These are phyloP conservation scores for Trichoderma koningiopsis DNA, from an alignment of 2,329 filamentous ascomycete genomes.

Conservation along the genomic window DNA sequence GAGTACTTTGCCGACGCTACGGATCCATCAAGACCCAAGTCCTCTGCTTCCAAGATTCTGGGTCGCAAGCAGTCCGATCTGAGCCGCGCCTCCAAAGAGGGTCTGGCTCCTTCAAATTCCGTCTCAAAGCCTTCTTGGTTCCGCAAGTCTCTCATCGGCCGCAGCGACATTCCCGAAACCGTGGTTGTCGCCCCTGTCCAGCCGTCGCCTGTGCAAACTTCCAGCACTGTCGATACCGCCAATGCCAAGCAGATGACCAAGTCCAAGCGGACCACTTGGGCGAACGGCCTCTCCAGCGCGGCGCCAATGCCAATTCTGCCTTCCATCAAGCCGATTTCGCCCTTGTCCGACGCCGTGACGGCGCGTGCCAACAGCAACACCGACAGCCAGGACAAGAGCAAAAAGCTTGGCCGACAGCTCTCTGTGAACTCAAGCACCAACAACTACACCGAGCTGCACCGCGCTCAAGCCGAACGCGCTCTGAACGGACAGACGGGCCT, in stretches of 20 bases:
- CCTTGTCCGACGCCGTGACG: constrained; percentile 90
- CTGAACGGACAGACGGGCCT: constrained; percentile 79
- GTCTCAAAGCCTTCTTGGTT: constrained; percentile 95
- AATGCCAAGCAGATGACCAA: constrained; percentile 48
- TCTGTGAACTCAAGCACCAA: constrained; percentile 91
- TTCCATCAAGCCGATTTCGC: constrained; percentile 91
- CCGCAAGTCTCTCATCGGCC: constrained; percentile 86
- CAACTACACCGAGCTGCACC: constrained; percentile 86
- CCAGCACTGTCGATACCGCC: constrained; percentile 45
- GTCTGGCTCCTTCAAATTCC: constrained; percentile 55
- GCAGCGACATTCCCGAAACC: constrained; percentile 69
- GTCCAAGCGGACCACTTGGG: constrained; percentile 90
- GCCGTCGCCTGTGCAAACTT: constrained; percentile 46
- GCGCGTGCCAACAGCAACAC: constrained; percentile 81
- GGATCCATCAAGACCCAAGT: constrained; percentile 90
- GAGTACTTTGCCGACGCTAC: constrained; percentile 93
- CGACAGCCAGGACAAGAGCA: constrained; percentile 69
- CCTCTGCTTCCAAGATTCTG: constrained; percentile 78
- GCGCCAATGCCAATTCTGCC: constrained; percentile 96
- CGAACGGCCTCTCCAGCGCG: constrained; percentile 75
- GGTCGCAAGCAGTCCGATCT: constrained; percentile 90
- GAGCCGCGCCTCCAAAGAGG: constrained; percentile 67
- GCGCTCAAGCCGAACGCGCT: constrained; percentile 87
- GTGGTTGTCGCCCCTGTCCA: constrained; percentile 49
- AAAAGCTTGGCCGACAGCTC: constrained; percentile 93